These are phyloP conservation scores for Colletotrichum tofieldiae DNA, from an alignment of 2,329 filamentous ascomycete species.

Conservation along the genomic window DNA sequence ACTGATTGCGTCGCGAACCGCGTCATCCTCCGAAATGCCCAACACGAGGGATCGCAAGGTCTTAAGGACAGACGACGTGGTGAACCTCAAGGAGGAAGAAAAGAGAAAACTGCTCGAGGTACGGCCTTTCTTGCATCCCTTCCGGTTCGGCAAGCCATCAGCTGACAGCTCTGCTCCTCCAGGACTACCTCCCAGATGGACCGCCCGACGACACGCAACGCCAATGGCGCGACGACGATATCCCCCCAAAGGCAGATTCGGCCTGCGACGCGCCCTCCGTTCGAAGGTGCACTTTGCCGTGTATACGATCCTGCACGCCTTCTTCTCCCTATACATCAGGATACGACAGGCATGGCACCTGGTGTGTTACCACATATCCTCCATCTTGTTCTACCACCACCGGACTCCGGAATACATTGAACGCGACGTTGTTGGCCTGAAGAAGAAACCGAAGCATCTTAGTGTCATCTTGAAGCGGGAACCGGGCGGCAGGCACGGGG, in stretches of 20 bases:
- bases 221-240: constrained; percentile 43
- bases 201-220: constrained; percentile 16
- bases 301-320: constrained; percentile 80
- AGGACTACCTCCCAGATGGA: constrained; percentile 49
- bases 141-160: neutral
- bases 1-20: constrained; percentile 28
- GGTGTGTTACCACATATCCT: constrained; percentile 82
- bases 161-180: constrained; percentile 31
- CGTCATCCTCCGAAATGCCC: constrained; percentile 47
- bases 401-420: constrained; percentile 93
- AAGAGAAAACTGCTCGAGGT: constrained; percentile 57
- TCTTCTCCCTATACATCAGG: constrained; percentile 92
- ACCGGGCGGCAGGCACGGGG: constrained; percentile 76
- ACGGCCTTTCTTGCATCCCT: neutral
- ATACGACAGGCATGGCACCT: constrained; percentile 85
- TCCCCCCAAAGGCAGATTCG: constrained; percentile 62
- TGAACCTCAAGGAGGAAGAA: constrained; percentile 54
- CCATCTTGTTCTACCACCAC: constrained; percentile 94
- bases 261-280: constrained; percentile 74
- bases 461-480: constrained; percentile 88
- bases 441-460: constrained; percentile 85
- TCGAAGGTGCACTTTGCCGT: constrained; percentile 76
- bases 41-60: constrained; percentile 53
- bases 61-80: constrained; percentile 58
- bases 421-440: constrained; percentile 84